These are phyloP conservation scores for Pilatotrama ljubarskyi DNA, from an alignment of 768 basidiomycete genomes.

Conservation along the genomic window DNA sequence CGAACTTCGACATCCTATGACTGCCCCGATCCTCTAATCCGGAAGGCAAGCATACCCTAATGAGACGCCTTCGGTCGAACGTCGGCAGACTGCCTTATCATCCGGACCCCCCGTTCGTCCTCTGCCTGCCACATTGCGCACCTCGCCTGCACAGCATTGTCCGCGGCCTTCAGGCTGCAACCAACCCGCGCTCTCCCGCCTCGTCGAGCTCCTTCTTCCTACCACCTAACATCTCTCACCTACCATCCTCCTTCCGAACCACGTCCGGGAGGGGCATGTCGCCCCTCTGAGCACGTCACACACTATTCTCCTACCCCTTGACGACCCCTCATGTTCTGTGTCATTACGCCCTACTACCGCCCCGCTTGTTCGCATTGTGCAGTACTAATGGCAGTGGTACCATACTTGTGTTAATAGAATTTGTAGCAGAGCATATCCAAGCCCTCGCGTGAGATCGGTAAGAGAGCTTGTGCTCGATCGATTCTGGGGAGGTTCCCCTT, in stretches of 20 bases:
- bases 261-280: background rate
- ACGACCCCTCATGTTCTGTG: constrained; percentile 7
- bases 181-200: no score
- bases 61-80: constrained; percentile 8
- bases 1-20: background rate
- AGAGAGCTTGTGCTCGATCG: no score
- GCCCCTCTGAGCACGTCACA: background rate
- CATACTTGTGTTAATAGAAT: constrained; percentile 7
- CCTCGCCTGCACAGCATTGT: no score
- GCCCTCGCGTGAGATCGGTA: background rate
- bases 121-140: background rate
- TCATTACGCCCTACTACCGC: background rate
- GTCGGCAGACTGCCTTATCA: background rate
- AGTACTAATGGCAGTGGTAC: constrained; percentile 1
- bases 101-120: background rate
- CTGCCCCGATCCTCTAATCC: background rate
- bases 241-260: background rate
- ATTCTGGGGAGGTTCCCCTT: no score
- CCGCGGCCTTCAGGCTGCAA: no score
- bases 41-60: constrained; percentile 16
- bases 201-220: background rate
- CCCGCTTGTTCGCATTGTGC: background rate
- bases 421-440: background rate
- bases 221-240: background rate
- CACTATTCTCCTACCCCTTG: background rate